Percentiles rank a stretch among this genome's conserved stretches.
phyloP scores from a whole-genome alignment of 2,329 filamentous ascomycete species.

The Xylariaceae sp. region DNA sequence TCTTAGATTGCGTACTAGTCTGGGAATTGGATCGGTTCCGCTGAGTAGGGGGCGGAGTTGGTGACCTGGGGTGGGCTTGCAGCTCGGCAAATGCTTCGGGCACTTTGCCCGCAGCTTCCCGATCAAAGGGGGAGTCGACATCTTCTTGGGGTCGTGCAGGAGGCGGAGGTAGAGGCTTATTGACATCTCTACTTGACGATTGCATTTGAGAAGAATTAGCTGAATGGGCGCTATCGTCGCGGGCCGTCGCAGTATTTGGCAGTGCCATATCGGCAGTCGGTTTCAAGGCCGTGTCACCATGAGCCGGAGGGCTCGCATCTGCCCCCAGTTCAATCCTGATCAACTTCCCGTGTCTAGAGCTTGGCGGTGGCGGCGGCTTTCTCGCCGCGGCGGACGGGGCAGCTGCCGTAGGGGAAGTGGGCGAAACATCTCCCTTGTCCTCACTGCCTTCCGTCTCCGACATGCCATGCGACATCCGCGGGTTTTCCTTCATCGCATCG shows the following conservation, averaged over 20 bases:
- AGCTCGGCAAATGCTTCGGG: slow-evolving; percentile 34
- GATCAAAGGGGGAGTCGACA: slow-evolving; percentile 45
- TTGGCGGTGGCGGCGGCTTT: slow-evolving; percentile 62
- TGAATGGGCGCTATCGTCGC: slow-evolving; percentile 16
- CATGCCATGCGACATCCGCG: slow-evolving; percentile 51
- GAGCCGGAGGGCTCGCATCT: slow-evolving; percentile 22
- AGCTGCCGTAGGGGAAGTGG: slow-evolving; percentile 17
- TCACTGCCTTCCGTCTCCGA: slow-evolving; percentile 42
- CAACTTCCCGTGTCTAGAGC: slow-evolving; percentile 69
- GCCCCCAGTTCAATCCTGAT: slow-evolving; percentile 47
- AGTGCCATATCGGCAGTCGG: slow-evolving; percentile 14
- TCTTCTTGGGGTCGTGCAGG: slow-evolving; percentile 39
- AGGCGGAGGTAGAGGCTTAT: slow-evolving; percentile 55
- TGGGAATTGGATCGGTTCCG: slow-evolving; percentile 25
- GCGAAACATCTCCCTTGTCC: slow-evolving; percentile 31
- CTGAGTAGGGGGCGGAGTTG: slow-evolving; percentile 31
- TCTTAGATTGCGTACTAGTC: slow-evolving; percentile 24
- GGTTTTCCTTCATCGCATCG: slow-evolving; percentile 43
- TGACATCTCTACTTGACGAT: slow-evolving; percentile 41
- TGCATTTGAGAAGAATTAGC: slow-evolving; percentile 23
- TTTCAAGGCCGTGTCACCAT: slow-evolving; percentile 7
- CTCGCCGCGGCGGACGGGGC: slow-evolving; percentile 20
- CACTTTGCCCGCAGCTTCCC: slow-evolving; percentile 43
- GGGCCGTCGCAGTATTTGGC: slow-evolving; percentile 9
- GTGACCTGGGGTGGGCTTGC: slow-evolving; percentile 26